Conservation (phyloP, 1,284 basidiomycete species). For the Austroboletus novae-zelandiae region DNA sequence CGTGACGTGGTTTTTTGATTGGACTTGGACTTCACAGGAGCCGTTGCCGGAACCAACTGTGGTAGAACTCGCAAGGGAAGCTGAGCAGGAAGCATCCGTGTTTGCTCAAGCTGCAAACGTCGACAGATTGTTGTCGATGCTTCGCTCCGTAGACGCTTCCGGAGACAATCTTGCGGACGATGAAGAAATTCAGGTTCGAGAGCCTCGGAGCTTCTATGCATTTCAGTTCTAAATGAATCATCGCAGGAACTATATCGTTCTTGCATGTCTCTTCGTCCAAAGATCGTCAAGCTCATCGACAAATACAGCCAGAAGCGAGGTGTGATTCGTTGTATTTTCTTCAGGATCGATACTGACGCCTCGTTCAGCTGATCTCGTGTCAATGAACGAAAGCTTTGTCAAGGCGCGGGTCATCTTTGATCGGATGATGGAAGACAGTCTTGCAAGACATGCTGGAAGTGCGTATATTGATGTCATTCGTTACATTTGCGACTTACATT, state of each 20-base stretch:
- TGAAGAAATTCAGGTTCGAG: conserved; percentile 84
- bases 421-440: conserved; percentile 87
- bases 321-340: conserved; percentile 27
- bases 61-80: conserved; percentile 78
- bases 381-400: conserved; percentile 89
- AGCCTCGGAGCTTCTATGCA: neutral
- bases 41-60: conserved; percentile 84
- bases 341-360: conserved; percentile 2
- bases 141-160: conserved; percentile 73
- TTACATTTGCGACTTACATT: conserved; percentile 10
- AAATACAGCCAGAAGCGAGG: conserved; percentile 96
- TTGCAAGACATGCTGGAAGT: conserved; percentile 72
- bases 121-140: conserved; percentile 81
- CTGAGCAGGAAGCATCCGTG: conserved; percentile 86
- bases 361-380: conserved; percentile 71
- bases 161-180: conserved; percentile 90
- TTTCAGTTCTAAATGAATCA: neutral
- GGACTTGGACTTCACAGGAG: conserved; percentile 52
- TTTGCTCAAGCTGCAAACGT: conserved; percentile 86
- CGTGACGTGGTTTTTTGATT: neutral
- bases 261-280: conserved; percentile 86
- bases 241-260: conserved; percentile 84
- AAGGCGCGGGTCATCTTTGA: conserved; percentile 83
- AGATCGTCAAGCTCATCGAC: conserved; percentile 95
- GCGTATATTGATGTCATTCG: conserved; percentile 16